Evolutionary conservation across 164 flowering plant genomes (phyloP).

Genomic region (Aristolochia contorta): DNA sequence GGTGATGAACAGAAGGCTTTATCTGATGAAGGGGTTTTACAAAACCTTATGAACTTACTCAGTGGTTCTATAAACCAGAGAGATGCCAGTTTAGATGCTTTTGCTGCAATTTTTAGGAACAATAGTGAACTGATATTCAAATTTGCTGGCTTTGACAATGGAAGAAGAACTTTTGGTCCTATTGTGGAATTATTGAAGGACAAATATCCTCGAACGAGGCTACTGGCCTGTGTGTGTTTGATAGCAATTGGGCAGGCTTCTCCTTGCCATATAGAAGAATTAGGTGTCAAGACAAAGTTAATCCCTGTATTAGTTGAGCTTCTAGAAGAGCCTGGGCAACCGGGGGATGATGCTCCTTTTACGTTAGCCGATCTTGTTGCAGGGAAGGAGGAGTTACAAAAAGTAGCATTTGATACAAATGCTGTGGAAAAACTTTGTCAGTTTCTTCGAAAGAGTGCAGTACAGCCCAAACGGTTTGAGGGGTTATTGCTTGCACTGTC

Average conservation of each 20-base stretch:
- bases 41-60: conserved; percentile 54
- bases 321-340: conserved; percentile 75
- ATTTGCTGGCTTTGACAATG: conserved; percentile 45
- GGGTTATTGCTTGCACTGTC: conserved; percentile 70
- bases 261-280: conserved; percentile 46
- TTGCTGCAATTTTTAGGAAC: conserved; percentile 51
- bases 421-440: conserved; percentile 53
- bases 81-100: conserved; percentile 78
- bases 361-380: conserved; percentile 52
- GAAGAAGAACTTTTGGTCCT: conserved; percentile 42
- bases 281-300: conserved; percentile 46
- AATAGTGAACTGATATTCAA: conserved; percentile 47
- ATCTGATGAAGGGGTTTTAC: conserved; percentile 57
- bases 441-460: conserved; percentile 29
- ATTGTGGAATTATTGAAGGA: conserved; percentile 58
- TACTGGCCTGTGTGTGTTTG: conserved; percentile 73
- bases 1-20: conserved; percentile 58
- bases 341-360: conserved; percentile 90
- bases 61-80: conserved; percentile 65
- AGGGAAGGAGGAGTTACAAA: conserved; percentile 65
- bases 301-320: conserved; percentile 62
- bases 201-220: conserved; percentile 60
- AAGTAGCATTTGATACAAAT: conserved; percentile 58
- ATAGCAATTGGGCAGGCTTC: conserved; percentile 46
- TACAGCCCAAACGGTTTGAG: conserved; percentile 40